Evolutionary conservation across 176 grass and related monocot genomes (phyloP).

Genomic region (Leersia perrieri): DNA sequence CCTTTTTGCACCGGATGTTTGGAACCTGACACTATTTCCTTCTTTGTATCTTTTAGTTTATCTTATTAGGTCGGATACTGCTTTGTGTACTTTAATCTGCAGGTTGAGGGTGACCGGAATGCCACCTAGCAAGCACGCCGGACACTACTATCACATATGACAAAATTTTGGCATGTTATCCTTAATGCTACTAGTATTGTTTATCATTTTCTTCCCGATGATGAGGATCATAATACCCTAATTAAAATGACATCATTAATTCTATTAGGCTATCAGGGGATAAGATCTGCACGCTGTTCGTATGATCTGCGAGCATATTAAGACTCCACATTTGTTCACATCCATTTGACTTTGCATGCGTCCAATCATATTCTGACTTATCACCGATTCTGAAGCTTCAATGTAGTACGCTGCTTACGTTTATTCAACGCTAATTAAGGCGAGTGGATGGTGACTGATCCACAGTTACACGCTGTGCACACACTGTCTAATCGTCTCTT

Average conservation of each 20-base stretch:
- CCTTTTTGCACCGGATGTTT: neutral
- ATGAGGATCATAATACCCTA: neutral
- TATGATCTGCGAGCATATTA: neutral
- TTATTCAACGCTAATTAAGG: constrained; percentile 23
- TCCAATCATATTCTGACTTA: constrained; percentile 24
- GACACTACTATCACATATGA: neutral
- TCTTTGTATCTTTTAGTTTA: neutral
- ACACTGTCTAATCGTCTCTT: neutral
- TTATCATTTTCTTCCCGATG: neutral
- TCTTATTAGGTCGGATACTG: constrained; percentile 14
- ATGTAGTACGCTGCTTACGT: neutral
- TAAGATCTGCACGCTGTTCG: neutral
- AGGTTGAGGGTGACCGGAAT: constrained; percentile 29
- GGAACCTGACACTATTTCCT: neutral
- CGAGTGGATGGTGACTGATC: neutral
- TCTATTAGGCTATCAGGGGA: neutral
- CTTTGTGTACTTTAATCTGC: neutral
- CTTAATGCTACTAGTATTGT: neutral
- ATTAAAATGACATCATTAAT: neutral
- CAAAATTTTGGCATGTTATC: neutral
- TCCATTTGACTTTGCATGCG: constrained; percentile 13
- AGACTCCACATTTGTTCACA: constrained; percentile 34
- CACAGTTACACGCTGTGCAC: neutral
- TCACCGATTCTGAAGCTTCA: neutral
- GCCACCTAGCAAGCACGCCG: neutral